A percentile compares a stretch with the other conserved stretches of the same genome.
phyloP scores from a whole-genome alignment of 2,329 filamentous ascomycete species.

The Mariannaea elegans region DNA sequence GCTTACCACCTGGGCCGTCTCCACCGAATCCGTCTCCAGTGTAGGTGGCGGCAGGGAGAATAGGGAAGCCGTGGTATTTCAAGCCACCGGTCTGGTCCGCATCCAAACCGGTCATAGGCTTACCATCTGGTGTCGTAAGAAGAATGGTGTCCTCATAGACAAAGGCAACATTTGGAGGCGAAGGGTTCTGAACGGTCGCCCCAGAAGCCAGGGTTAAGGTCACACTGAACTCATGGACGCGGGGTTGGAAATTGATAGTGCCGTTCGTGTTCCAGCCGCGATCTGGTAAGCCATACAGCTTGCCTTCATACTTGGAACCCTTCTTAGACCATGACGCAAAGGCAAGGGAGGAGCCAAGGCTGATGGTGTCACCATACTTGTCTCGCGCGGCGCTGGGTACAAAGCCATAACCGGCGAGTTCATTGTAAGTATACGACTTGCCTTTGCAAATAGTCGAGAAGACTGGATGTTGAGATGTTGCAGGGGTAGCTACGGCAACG shows the following conservation, averaged over 20 bases:
- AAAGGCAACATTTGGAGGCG: constrained; percentile 68
- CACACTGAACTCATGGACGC: constrained; percentile 74
- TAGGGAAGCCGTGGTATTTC: constrained; percentile 66
- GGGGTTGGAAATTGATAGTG: constrained; percentile 72
- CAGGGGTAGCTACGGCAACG: not conserved
- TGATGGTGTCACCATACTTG: constrained; percentile 75
- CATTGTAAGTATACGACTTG: constrained; percentile 70
- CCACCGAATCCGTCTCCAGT: constrained; percentile 74
- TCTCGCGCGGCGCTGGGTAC: constrained; percentile 67
- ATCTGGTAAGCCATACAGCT: constrained; percentile 71
- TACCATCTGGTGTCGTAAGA: constrained; percentile 69
- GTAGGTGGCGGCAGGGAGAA: constrained; percentile 70
- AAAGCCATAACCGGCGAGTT: constrained; percentile 73
- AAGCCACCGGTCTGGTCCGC: constrained; percentile 62
- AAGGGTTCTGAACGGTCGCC: constrained; percentile 62
- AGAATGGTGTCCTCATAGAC: constrained; percentile 72
- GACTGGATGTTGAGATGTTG: not conserved
- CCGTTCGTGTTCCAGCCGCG: constrained; percentile 79
- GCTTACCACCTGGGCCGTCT: constrained; percentile 64
- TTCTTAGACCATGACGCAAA: constrained; percentile 67
- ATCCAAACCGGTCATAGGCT: constrained; percentile 71
- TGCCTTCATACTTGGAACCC: constrained; percentile 65
- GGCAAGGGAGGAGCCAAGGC: constrained; percentile 72
- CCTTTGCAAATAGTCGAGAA: constrained; percentile 60
- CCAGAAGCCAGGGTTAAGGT: constrained; percentile 61